phyloP scores from a whole-genome alignment of 179 eudicot genomes.

The Drosera spatulata region DNA sequence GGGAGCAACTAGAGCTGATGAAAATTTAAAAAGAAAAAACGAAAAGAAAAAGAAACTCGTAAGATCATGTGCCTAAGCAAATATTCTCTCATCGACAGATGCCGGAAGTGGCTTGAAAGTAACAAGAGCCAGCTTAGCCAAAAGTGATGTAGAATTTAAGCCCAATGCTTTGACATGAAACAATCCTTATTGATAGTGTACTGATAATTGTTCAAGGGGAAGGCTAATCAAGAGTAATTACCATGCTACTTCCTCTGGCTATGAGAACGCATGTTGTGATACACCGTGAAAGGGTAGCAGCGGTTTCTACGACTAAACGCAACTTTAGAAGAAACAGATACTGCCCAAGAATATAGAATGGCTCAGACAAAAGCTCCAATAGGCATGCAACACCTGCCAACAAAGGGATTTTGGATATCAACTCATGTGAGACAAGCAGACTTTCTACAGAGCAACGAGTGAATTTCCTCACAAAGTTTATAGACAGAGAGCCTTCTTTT shows the following conservation, averaged over 20 bases:
- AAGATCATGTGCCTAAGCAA: no score
- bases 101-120: no score
- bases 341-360: conserved; percentile 87
- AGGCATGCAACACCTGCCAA: conserved; percentile 82
- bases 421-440: not conserved
- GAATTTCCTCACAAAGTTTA: no score
- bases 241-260: conserved; percentile 54
- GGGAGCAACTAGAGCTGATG: no score
- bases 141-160: no score
- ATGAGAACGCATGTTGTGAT: conserved; percentile 58
- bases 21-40: no score
- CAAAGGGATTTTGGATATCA: not conserved
- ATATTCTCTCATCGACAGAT: no score
- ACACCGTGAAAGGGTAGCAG: conserved; percentile 80
- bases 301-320: conserved; percentile 76
- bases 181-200: no score
- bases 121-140: no score
- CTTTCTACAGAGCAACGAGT: not conserved
- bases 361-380: conserved; percentile 91
- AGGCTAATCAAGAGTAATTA: conserved; percentile 10
- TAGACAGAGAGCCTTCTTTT: no score
- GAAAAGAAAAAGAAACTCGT: no score
- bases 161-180: no score
- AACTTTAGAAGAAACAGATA: conserved; percentile 77
- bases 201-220: not conserved